Evolutionary conservation across 352 stramenopile species (phyloP).

Genomic region (Phytophthora pini): DNA sequence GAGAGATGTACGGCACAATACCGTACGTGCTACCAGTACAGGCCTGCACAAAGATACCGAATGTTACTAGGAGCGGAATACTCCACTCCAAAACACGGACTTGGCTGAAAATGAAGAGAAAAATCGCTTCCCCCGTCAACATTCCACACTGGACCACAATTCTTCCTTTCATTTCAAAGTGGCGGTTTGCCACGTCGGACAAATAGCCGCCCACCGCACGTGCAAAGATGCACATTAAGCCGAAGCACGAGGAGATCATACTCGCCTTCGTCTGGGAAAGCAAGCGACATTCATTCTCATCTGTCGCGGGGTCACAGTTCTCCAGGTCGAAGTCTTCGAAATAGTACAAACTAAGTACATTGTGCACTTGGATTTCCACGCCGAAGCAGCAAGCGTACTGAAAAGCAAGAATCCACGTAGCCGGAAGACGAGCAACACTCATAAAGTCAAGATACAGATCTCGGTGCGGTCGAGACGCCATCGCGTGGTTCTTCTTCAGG

Average conservation of each 20-base stretch:
- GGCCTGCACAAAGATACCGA: conserved; percentile 84
- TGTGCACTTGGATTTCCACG: conserved; percentile 95
- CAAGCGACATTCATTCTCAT: conserved; percentile 24
- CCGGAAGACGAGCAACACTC: conserved; percentile 50
- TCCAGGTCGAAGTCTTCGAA: conserved; percentile 81
- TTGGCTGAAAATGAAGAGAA: conserved; percentile 89
- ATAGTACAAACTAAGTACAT: conserved; percentile 92
- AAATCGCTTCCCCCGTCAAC: conserved; percentile 75
- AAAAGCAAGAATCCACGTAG: conserved; percentile 80
- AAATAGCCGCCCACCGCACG: conserved; percentile 83
- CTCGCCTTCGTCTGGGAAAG: conserved; percentile 38
- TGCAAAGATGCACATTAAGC: conserved; percentile 94
- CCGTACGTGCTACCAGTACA: conserved; percentile 53
- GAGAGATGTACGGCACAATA: conserved; percentile 63
- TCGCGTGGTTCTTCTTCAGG: conserved; percentile 19
- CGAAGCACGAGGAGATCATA: conserved; percentile 92
- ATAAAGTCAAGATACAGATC: conserved; percentile 27
- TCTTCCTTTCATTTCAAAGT: conserved; percentile 88
- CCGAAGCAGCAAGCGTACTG: conserved; percentile 86
- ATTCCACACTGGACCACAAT: conserved; percentile 75
- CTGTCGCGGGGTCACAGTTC: conserved; percentile 38
- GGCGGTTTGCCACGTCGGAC: conserved; percentile 79
- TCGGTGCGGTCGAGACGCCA: conserved; percentile 20
- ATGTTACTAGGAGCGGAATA: conserved; percentile 85
- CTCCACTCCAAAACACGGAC: conserved; percentile 45